These are phyloP conservation scores for Abelmoschus esculentus DNA, from an alignment of 345 rosid species.

Conservation along the genomic window DNA sequence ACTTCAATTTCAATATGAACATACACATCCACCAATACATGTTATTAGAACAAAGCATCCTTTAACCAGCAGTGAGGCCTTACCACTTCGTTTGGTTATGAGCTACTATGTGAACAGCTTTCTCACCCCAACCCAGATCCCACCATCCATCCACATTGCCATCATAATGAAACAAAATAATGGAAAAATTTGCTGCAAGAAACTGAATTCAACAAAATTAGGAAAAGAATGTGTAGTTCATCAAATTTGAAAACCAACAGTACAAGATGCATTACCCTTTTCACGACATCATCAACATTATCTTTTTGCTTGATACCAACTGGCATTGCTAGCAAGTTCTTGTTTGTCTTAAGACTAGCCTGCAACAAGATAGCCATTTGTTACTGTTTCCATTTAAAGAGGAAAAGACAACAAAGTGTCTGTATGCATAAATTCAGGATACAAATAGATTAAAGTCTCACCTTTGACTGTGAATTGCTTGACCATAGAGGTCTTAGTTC, in stretches of 20 bases:
- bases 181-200: conserved; percentile 80
- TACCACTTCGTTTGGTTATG: conserved; percentile 96
- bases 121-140: conserved; percentile 71
- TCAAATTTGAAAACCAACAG: neutral
- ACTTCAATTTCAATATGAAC: neutral
- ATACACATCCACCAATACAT: neutral
- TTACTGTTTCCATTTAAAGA: no score
- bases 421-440: neutral
- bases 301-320: conserved; percentile 87
- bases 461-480: conserved; percentile 61
- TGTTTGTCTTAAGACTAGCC: conserved; percentile 34
- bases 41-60: neutral
- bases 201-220: conserved; percentile 63
- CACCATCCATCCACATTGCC: conserved; percentile 80
- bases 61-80: conserved; percentile 7
- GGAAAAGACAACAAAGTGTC: no score
- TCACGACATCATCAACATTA: conserved; percentile 59
- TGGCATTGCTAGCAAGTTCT: conserved; percentile 72
- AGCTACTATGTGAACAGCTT: conserved; percentile 83
- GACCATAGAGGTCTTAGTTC: conserved; percentile 95
- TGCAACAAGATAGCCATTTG: conserved; percentile 20
- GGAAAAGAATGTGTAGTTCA: conserved; percentile 17
- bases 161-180: conserved; percentile 88
- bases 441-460: conserved; percentile 22
- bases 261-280: conserved; percentile 47